Conservation (phyloP, 2,329 filamentous ascomycete genomes). For the Grosmannia clavigera region DNA sequence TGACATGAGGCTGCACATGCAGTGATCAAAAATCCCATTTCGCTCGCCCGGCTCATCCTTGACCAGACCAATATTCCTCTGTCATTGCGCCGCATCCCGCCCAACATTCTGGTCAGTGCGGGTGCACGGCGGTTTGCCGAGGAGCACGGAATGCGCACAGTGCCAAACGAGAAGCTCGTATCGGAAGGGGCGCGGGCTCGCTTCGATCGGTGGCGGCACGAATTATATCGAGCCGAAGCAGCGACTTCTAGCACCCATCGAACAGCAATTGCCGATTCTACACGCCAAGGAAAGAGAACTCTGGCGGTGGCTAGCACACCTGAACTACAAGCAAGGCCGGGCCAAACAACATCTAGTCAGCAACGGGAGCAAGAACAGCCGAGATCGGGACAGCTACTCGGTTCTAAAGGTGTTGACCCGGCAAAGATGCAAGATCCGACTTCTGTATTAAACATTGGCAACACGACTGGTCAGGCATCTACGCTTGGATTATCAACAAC, state of each 20-base stretch:
- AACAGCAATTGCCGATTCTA: not conserved
- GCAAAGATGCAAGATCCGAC: not conserved
- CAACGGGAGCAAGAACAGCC: not conserved
- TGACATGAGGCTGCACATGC: not conserved
- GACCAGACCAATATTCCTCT: conserved; percentile 64
- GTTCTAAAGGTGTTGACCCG: not conserved
- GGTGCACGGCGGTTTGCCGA: conserved; percentile 81
- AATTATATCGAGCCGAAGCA: conserved; percentile 39
- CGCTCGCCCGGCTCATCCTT: conserved; percentile 70
- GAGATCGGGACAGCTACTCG: not conserved
- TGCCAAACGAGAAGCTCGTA: conserved; percentile 67
- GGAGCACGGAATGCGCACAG: conserved; percentile 59
- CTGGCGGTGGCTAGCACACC: not conserved
- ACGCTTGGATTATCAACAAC: not conserved
- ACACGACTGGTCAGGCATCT: not conserved
- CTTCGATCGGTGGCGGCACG: conserved; percentile 65
- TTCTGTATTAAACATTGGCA: not conserved
- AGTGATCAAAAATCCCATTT: conserved; percentile 92
- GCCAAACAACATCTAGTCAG: not conserved
- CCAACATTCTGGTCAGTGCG: conserved; percentile 77
- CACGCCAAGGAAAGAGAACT: not conserved
- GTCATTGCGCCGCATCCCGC: conserved; percentile 79
- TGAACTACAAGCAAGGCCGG: not conserved
- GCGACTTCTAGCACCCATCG: conserved; percentile 8
- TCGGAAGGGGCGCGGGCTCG: conserved; percentile 68